Evolutionary conservation across 2,329 filamentous ascomycete genomes (phyloP).

Genomic region (Fusarium sp.): DNA sequence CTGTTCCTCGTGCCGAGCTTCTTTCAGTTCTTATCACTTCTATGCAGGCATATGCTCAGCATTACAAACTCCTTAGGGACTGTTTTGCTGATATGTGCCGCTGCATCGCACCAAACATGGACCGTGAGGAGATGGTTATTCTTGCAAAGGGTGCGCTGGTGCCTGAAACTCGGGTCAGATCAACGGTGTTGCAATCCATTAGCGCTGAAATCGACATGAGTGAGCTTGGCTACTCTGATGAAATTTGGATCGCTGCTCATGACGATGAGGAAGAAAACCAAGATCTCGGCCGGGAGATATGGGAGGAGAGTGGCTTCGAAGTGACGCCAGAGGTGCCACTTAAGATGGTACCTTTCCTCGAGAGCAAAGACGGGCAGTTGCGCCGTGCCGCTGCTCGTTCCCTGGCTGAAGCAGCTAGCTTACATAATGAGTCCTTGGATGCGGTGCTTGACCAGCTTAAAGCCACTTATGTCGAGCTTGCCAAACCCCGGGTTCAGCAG

Average conservation of each 20-base stretch:
- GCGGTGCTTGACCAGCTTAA: constrained; percentile 74
- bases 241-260: constrained; percentile 94
- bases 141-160: constrained; percentile 85
- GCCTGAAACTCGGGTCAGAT: constrained; percentile 81
- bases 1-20: constrained; percentile 81
- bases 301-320: constrained; percentile 90
- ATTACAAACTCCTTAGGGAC: constrained; percentile 96
- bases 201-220: constrained; percentile 92
- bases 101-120: constrained; percentile 86
- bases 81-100: constrained; percentile 88
- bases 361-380: constrained; percentile 83
- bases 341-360: constrained; percentile 81
- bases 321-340: constrained; percentile 73
- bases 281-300: constrained; percentile 86
- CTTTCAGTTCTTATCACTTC: constrained; percentile 78
- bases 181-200: constrained; percentile 87
- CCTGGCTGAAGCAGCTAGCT: constrained; percentile 77
- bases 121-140: constrained; percentile 74
- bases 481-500: constrained; percentile 84
- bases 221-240: constrained; percentile 85
- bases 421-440: constrained; percentile 69
- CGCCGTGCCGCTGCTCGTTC: constrained; percentile 85
- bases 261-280: constrained; percentile 90
- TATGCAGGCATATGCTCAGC: constrained; percentile 90
- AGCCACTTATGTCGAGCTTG: constrained; percentile 78